Base-by-base conservation (phyloP, 2,329 filamentous ascomycete genomes). In the Aspergillus sojae region DNA sequence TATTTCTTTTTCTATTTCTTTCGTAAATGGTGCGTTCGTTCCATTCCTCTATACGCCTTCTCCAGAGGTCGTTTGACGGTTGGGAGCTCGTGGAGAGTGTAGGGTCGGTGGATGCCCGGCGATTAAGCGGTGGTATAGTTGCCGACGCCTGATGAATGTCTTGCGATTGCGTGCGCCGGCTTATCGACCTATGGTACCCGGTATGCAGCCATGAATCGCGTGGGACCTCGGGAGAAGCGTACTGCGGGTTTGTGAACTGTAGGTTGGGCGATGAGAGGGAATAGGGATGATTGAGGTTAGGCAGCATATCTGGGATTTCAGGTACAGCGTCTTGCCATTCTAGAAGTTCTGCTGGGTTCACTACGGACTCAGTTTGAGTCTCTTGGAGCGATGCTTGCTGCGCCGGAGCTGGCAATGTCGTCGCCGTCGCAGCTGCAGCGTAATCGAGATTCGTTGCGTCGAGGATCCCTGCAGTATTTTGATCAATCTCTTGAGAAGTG, bases 11-110 rank as follows among this genome's bases (percentile, higher is more conserved):
- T 60, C 71, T 75, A 58, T 67, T 72, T 58, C 74, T 67, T 63
- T 79, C 77, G 30, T 73, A 70, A 41, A 78, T 77, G 12, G 75
- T 78, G 52, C 72, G 70, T 63, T 77, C 72, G 55, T 77, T 79
- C 77, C 78, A 79, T 59, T 78, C 75, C 52, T 77, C 74, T 60
- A 79, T 78, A 26, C 77, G 74, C 16, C 71, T 67, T 58, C 77
- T 71, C 77, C 77, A 77, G 60, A 75, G 75, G 61, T 78, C 74
- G 46, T 73, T 73, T 4, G 73, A 70, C 19, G 72, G 70, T 23
- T 67, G 65, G 16, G 68, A 63, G 34, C 68, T 68, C 4, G 68
- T 67, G 32, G 74, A 70, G 53, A 70, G 72, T 9, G 69, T 72
- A 1, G 75, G 75, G 41, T 77, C 75, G 0, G 75, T 77, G 14